Conservation (phyloP, 2,329 filamentous ascomycete genomes). For the Neofusicoccum sp. region DNA sequence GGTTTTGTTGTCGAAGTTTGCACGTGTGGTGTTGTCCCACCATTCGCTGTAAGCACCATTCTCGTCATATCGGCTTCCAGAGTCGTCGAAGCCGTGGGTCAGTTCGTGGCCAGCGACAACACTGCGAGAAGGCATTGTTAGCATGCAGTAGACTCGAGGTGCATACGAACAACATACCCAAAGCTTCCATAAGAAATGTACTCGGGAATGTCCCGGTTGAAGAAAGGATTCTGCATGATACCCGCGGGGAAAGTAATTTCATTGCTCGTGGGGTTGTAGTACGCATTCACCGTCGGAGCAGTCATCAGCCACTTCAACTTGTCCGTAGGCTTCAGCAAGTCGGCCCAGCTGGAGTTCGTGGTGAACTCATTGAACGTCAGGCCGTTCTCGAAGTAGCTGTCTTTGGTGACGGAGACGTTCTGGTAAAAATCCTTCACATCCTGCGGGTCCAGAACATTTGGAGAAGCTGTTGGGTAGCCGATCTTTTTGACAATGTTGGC, state of each 20-base stretch:
- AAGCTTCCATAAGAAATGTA: constrained; percentile 70
- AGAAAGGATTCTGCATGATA: constrained; percentile 67
- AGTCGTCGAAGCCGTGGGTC: constrained; percentile 68
- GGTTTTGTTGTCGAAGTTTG: constrained; percentile 57
- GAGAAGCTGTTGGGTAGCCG: constrained; percentile 62
- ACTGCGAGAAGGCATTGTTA: no score
- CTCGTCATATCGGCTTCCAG: constrained; percentile 63
- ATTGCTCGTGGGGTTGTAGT: constrained; percentile 64
- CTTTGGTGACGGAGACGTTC: constrained; percentile 49
- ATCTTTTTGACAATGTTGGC: constrained; percentile 67
- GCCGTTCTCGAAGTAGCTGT: constrained; percentile 58
- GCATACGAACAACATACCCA: no score
- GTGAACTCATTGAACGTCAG: constrained; percentile 52
- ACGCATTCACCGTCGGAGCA: constrained; percentile 60
- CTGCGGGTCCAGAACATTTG: constrained; percentile 59
- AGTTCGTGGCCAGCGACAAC: constrained; percentile 73
- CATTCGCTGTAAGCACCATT: constrained; percentile 64
- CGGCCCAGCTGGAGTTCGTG: constrained; percentile 53
- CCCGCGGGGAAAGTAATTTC: constrained; percentile 68
- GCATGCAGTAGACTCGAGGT: no score
- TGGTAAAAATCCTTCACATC: constrained; percentile 58
- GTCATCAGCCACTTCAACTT: constrained; percentile 61
- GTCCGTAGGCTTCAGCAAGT: constrained; percentile 60
- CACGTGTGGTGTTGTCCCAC: constrained; percentile 62
- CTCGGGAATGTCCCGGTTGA: constrained; percentile 60